These are phyloP conservation scores for Globisporangium radiosum DNA, from an alignment of 352 stramenopile species.

Conservation along the genomic window DNA sequence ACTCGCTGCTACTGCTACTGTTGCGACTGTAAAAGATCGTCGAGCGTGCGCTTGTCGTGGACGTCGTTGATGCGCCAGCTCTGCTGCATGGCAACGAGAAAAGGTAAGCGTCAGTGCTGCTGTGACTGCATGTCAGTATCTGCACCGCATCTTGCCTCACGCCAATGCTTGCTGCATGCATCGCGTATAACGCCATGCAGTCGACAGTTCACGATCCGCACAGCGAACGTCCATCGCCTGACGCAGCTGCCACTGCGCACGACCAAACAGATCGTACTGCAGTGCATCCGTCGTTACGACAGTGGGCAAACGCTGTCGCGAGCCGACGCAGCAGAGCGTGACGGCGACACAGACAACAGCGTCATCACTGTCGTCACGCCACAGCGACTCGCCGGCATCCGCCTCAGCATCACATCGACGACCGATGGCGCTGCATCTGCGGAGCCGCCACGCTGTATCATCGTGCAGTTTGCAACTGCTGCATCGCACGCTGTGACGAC, in stretches of 20 bases:
- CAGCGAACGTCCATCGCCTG: conserved; percentile 12
- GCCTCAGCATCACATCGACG: conserved; percentile 1
- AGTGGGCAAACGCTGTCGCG: neutral
- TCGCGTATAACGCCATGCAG: neutral
- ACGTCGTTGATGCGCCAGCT: conserved; percentile 7
- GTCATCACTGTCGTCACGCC: conserved; percentile 3
- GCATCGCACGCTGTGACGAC: neutral
- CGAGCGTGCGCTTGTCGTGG: conserved; percentile 6
- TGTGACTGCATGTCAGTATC: no score
- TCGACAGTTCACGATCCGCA: conserved; percentile 5
- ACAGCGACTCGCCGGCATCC: neutral
- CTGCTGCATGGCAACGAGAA: conserved; percentile 1
- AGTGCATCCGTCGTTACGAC: conserved; percentile 1
- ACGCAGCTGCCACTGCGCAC: conserved; percentile 21
- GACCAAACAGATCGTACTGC: conserved; percentile 27
- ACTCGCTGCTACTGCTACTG: neutral
- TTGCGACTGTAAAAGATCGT: conserved; percentile 1
- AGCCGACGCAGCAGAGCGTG: neutral
- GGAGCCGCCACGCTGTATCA: neutral
- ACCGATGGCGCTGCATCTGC: neutral
- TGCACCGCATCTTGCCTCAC: neutral
- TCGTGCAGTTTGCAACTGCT: conserved; percentile 7
- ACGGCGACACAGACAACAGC: neutral
- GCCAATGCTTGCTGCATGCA: neutral
- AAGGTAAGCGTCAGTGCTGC: no score